Evolutionary conservation across 306 rosid species (phyloP).

Genomic region (Benincasa hispida): DNA sequence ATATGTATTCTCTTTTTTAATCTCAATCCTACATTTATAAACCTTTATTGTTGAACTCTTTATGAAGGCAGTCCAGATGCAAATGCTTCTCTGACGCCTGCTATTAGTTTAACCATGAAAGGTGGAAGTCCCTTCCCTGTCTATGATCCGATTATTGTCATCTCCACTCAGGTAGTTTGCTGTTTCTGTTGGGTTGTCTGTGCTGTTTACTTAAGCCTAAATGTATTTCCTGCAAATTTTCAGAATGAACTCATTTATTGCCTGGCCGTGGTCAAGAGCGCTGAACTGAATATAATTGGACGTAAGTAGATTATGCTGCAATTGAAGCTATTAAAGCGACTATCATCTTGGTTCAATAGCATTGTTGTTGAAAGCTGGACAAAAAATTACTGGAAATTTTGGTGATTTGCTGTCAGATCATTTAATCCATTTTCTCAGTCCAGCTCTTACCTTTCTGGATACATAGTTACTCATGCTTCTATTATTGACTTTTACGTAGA

Average conservation of each 20-base stretch:
- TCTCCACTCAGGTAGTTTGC: slow-evolving; percentile 50
- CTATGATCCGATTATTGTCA: slow-evolving; percentile 66
- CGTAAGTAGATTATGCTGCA: slow-evolving; percentile 49
- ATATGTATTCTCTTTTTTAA: not conserved
- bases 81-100: slow-evolving; percentile 58
- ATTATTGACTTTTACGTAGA: slow-evolving; percentile 37
- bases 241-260: slow-evolving; percentile 76
- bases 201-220: slow-evolving; percentile 14
- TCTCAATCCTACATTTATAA: slow-evolving; percentile 12
- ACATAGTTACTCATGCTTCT: slow-evolving; percentile 6
- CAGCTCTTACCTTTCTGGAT: slow-evolving; percentile 2
- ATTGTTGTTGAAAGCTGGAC: not conserved
- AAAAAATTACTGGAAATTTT: not conserved
- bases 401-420: not conserved
- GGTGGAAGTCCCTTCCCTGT: slow-evolving; percentile 66
- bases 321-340: not conserved
- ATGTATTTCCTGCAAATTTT: slow-evolving; percentile 16
- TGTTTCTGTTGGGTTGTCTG: slow-evolving; percentile 2
- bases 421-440: not conserved
- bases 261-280: slow-evolving; percentile 75
- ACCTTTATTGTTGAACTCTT: slow-evolving; percentile 11
- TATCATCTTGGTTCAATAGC: not conserved
- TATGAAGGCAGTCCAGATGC: slow-evolving; percentile 51
- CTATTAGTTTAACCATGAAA: slow-evolving; percentile 67
- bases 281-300: slow-evolving; percentile 65